These are phyloP conservation scores for Fusarium domesticum DNA, from an alignment of 2,329 filamentous ascomycete species.

Conservation along the genomic window DNA sequence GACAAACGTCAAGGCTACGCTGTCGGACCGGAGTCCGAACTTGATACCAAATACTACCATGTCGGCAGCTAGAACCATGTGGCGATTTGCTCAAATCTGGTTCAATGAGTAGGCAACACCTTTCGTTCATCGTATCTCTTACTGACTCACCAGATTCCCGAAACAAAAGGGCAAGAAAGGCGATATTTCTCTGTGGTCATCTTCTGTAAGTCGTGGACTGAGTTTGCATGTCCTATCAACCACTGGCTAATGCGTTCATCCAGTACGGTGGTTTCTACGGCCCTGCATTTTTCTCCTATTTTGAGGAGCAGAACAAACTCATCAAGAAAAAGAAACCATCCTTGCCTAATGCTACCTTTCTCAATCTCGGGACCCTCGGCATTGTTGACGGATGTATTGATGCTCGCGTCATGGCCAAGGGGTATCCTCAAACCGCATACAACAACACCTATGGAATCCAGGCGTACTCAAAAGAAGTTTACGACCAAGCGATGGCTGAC, in stretches of 20 bases:
- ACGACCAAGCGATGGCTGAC: slow-evolving; percentile 10
- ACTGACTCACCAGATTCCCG: slow-evolving; percentile 43
- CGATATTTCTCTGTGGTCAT: slow-evolving; percentile 61
- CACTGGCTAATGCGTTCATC: not conserved
- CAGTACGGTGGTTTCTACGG: slow-evolving; percentile 64
- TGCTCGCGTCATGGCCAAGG: slow-evolving; percentile 53
- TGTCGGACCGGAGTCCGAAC: slow-evolving; percentile 1
- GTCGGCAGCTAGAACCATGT: slow-evolving; percentile 52
- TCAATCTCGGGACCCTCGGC: slow-evolving; percentile 57
- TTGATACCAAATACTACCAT: slow-evolving; percentile 44
- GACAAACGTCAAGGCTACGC: slow-evolving; percentile 16
- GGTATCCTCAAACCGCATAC: slow-evolving; percentile 51
- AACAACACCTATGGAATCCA: slow-evolving; percentile 65
- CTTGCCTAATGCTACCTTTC: slow-evolving; percentile 42
- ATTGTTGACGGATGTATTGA: slow-evolving; percentile 69
- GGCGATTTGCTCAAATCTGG: slow-evolving; percentile 61
- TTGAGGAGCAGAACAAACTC: slow-evolving; percentile 57
- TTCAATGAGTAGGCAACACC: slow-evolving; percentile 35
- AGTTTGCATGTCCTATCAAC: accelerated
- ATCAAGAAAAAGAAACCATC: slow-evolving; percentile 5
- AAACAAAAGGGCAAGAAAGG: slow-evolving; percentile 48
- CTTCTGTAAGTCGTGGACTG: slow-evolving; percentile 39
- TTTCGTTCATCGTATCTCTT: not conserved
- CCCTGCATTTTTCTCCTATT: slow-evolving; percentile 53
- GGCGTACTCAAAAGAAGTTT: slow-evolving; percentile 46